Base-by-base conservation (phyloP, 768 basidiomycete genomes). In the Trametes meyenii region DNA sequence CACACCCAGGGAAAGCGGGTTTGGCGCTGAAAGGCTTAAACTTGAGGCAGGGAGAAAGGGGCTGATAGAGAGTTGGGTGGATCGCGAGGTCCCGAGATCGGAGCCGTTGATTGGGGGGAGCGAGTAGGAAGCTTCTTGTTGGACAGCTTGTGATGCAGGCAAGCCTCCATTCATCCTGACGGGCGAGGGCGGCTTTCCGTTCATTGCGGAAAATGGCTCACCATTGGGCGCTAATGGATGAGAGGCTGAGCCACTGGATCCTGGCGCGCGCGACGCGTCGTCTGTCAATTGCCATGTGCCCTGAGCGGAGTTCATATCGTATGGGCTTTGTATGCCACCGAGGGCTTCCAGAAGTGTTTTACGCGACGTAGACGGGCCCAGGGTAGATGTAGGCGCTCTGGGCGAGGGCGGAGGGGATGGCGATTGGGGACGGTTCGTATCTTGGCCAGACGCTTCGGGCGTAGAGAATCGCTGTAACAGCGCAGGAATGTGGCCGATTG, bases 401-500 rank as follows among this genome's bases (percentile, higher is more conserved):
- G 59, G 45, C 2, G 54, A 39, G 5, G 62, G 42, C 33, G 43
- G 24, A 46, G 57, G 59, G 2, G 63, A 60, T 5, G 62, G 50
- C 5, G 54, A 23, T 50, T 52, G 52, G 13, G 42, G 61, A 1
- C 45, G 50, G 56, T 23, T 51, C 55, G 55, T 38, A 67, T 54
- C 5, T 40, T 44, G 2, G 64, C 48, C 44, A 71, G 71, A 23
- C 74, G 67, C 44, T 73, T 68, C 2, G 68, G 40, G 70, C 68
- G 35, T 81, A 77, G 38, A 87, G 5, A 59, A 74, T 23, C 86
- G 82, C 62, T 76, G 78, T 26, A 87, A 75, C 19, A 88, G 73
- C 14, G 75, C 72, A 0, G 85, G 85, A 60, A 75, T 71, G 66
- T 83, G 79, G 29, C 86, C 86, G 42, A 88, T 88, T 4, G 71